Percentiles rank a stretch among this genome's conserved stretches.
phyloP scores from a whole-genome alignment of 306 rosid genomes.

The Canavalia ensiformis region DNA sequence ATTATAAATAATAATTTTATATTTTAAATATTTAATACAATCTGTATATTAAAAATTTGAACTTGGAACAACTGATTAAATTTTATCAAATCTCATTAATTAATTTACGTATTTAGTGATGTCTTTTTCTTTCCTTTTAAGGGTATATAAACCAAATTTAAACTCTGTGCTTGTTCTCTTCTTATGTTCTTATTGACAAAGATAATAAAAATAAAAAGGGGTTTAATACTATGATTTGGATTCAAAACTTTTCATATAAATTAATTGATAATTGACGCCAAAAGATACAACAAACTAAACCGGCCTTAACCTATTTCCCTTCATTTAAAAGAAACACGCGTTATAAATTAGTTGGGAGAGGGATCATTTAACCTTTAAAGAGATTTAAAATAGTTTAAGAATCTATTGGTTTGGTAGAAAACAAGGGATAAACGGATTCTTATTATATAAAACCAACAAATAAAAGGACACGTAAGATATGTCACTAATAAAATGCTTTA shows the following conservation, averaged over 20 bases:
- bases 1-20: too few relatives aligned
- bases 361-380: background rate
- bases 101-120: too few relatives aligned
- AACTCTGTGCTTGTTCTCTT: constrained; percentile 5
- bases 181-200: background rate
- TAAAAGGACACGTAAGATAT: background rate
- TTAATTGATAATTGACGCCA: background rate
- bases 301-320: background rate
- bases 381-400: background rate
- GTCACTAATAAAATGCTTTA: background rate
- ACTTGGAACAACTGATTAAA: too few relatives aligned
- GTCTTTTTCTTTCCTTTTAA: background rate
- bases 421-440: background rate
- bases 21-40: too few relatives aligned
- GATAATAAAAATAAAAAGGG: background rate
- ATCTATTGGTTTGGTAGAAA: background rate
- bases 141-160: background rate
- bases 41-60: too few relatives aligned
- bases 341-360: background rate
- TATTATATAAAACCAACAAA: background rate
- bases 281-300: background rate
- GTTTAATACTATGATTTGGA: background rate
- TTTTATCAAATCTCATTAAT: too few relatives aligned
- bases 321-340: constrained; percentile 19
- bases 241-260: background rate